Percentiles rank a stretch among this genome's conserved stretches.
These are phyloP conservation scores for Pythium myriotylum DNA, from an alignment of 352 stramenopile species.

Conservation along the genomic window DNA sequence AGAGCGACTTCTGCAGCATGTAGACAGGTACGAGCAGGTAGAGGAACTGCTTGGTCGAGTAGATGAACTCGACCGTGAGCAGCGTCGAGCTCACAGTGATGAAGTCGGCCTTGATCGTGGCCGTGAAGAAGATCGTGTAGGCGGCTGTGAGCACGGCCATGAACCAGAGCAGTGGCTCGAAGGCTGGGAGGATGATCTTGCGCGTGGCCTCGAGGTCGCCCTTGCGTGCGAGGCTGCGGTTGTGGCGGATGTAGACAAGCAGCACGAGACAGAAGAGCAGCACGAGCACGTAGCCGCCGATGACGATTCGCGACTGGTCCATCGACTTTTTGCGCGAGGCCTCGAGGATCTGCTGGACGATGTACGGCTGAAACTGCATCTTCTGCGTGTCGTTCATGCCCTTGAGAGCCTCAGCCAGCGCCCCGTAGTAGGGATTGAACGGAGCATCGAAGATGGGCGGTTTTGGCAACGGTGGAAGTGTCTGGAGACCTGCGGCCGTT, in stretches of 20 bases:
- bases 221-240: conserved; percentile 50
- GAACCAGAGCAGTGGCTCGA: conserved; percentile 69
- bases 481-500: conserved; percentile 2
- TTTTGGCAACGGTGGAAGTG: conserved; percentile 23
- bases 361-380: conserved; percentile 21
- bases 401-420: conserved; percentile 22
- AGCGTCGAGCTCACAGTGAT: conserved; percentile 18
- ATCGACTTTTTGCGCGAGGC: conserved; percentile 19
- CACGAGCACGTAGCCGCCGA: conserved; percentile 16
- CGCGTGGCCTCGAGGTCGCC: conserved; percentile 48
- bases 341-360: conserved; percentile 20
- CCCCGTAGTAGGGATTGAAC: conserved; percentile 28
- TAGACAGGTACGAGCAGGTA: conserved; percentile 55
- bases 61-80: conserved; percentile 45
- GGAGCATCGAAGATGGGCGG: conserved; percentile 30
- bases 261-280: conserved; percentile 31
- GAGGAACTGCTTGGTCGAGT: conserved; percentile 53
- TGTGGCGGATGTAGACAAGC: conserved; percentile 59
- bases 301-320: conserved; percentile 24
- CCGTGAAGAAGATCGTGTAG: conserved; percentile 42
- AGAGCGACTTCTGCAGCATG: conserved; percentile 62
- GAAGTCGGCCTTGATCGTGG: conserved; percentile 36
- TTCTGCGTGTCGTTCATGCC: conserved; percentile 23
- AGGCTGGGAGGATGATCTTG: conserved; percentile 69
- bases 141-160: conserved; percentile 36